These are phyloP conservation scores for Bisporella sp. DNA, from an alignment of 2,329 filamentous ascomycete genomes.

Conservation along the genomic window DNA sequence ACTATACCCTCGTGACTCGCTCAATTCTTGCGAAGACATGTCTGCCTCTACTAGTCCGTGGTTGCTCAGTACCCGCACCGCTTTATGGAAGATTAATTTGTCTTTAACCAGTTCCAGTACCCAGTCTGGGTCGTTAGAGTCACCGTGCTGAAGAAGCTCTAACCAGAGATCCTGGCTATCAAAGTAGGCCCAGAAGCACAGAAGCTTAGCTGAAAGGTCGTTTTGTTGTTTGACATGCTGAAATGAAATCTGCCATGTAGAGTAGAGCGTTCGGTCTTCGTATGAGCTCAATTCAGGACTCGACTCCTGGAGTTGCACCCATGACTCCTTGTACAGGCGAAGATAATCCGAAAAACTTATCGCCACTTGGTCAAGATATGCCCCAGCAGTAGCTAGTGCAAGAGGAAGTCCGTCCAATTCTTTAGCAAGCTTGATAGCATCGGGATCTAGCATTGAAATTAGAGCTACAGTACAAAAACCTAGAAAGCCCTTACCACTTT, in stretches of 20 bases:
- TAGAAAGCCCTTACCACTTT: constrained; percentile 1
- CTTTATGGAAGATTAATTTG: constrained; percentile 9
- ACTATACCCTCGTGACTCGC: constrained; percentile 3
- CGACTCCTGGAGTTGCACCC: constrained; percentile 27
- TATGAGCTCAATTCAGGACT: constrained; percentile 34
- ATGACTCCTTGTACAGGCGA: constrained; percentile 31
- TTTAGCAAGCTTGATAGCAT: constrained; percentile 6
- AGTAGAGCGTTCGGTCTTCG: constrained; percentile 26
- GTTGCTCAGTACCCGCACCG: constrained; percentile 30
- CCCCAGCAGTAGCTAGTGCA: constrained; percentile 38
- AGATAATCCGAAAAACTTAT: constrained; percentile 37
- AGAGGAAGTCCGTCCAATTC: constrained; percentile 37
- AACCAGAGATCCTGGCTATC: constrained; percentile 38
- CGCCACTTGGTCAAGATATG: constrained; percentile 12
- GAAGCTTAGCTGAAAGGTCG: constrained; percentile 16
- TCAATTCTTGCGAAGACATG: constrained; percentile 10
- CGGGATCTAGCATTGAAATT: constrained; percentile 3
- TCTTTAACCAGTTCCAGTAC: background rate
- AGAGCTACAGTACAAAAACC: background rate
- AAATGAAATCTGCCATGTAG: constrained; percentile 13
- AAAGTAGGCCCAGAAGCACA: constrained; percentile 33
- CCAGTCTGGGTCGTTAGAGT: background rate
- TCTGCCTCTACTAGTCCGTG: constrained; percentile 2
- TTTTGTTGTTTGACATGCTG: constrained; percentile 26
- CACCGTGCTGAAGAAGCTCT: constrained; percentile 27